These are phyloP conservation scores for Aegilops longissima DNA, from an alignment of 176 grass and related monocot genomes.

Conservation along the genomic window DNA sequence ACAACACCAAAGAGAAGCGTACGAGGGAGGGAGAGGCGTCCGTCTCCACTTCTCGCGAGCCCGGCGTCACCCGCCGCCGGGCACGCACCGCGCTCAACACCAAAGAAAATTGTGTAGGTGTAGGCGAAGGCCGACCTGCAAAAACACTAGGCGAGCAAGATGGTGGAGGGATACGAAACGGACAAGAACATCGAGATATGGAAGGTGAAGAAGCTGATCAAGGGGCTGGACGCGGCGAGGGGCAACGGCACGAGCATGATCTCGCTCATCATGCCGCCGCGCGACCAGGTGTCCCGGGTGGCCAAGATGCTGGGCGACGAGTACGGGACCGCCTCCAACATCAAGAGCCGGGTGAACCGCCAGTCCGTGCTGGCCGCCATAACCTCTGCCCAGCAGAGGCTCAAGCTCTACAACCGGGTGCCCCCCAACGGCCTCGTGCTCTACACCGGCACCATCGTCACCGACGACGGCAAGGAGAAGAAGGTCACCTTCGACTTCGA, in stretches of 20 bases:
- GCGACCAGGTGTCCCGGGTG: slow-evolving; percentile 60
- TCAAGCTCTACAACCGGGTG: slow-evolving; percentile 64
- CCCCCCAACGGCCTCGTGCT: slow-evolving; percentile 64
- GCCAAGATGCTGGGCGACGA: slow-evolving; percentile 73
- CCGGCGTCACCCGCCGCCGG: slow-evolving; percentile 21
- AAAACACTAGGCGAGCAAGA: not conserved
- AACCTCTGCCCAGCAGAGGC: slow-evolving; percentile 65
- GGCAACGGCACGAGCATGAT: slow-evolving; percentile 77
- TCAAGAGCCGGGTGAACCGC: slow-evolving; percentile 72
- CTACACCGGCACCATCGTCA: slow-evolving; percentile 69
- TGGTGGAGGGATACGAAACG: slow-evolving; percentile 40
- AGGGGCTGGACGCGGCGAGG: slow-evolving; percentile 50
- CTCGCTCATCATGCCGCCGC: slow-evolving; percentile 66
- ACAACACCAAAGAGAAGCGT: not conserved
- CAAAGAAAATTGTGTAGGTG: not conserved
- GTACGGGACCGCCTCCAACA: slow-evolving; percentile 72
- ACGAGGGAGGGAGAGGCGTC: not conserved
- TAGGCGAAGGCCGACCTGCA: slow-evolving; percentile 21
- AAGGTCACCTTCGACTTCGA: slow-evolving; percentile 74
- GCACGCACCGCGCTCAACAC: not conserved
- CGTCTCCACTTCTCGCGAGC: not conserved
- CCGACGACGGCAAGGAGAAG: slow-evolving; percentile 71
- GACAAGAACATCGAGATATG: slow-evolving; percentile 63
- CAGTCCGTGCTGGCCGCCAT: slow-evolving; percentile 69
- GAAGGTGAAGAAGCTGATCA: slow-evolving; percentile 70